Base-by-base conservation (phyloP, 371 early-diverging fungal genomes). In the Lichtheimia ramosa region DNA sequence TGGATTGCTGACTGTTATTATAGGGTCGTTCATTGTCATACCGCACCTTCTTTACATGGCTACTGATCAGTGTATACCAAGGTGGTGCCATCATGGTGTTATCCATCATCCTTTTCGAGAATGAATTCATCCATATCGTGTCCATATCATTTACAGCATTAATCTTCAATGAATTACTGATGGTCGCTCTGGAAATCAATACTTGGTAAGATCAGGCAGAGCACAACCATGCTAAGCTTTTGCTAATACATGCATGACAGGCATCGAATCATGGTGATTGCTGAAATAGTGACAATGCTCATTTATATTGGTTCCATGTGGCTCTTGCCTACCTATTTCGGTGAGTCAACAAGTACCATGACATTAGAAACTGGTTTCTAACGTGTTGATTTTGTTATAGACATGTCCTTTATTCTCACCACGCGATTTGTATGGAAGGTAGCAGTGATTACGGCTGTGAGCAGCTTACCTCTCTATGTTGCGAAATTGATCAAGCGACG, bases 111-210 rank as follows among this genome's bases (percentile, higher is more conserved):
- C 82, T 98, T 46, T 99, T 98, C 75, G 96, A 97, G 66, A 88
- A 91, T 58, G 96, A 99, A 73, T 95, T 99, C 68, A 87, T 98
- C 46, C 90, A 96, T 64, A 93, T 99, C 43, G 95, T 97, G 2
- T 92, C 97, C 3, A 95, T 99, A 43, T 93, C 96, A 5, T 99
- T 99, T 69, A 97, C 98, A 1, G 93, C 96, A 0, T 71, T 99
- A 48, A 92, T 99, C 39, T 86, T 99, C 59, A 99, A 99, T 74
- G 99, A 99, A 75, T 74, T 99, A 43, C 71, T 99, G n/a, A 99
- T 98, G 98, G 98, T 99, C 6, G 94, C 97, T 3, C 69, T 99
- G 42, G 94, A 96, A 68, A 92, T 97, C 43, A 86, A 86, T 56
- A 95, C 92, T 13, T 96, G 96, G 96, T 82, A 76, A 58, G 39